phyloP scores from a whole-genome alignment of 495 filamentous ascomycete species.

The Xylaria cubensis region DNA sequence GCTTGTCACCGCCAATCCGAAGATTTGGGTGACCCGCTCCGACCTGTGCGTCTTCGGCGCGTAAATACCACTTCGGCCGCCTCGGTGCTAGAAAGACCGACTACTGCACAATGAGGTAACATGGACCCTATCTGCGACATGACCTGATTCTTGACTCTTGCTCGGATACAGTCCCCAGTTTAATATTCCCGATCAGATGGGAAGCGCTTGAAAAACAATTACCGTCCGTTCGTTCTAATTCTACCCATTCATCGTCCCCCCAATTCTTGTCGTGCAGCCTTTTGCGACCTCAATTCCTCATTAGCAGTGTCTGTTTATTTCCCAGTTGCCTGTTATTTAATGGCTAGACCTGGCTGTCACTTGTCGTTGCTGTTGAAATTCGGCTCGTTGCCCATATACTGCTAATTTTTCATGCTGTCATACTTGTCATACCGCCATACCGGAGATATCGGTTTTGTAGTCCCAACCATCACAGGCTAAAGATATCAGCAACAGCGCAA shows the following conservation, averaged over 20 bases:
- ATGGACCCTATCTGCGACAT: neutral
- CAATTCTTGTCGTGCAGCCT: neutral
- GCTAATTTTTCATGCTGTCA: neutral
- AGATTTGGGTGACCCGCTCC: neutral
- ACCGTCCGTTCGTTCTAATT: slow-evolving; percentile 31
- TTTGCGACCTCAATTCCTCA: neutral
- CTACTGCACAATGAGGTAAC: slow-evolving; percentile 31
- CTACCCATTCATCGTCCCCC: neutral
- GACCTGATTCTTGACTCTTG: neutral
- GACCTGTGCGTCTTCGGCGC: neutral
- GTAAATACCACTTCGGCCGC: neutral
- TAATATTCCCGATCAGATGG: slow-evolving; percentile 16
- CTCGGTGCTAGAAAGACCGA: slow-evolving; percentile 20
- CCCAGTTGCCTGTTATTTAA: slow-evolving; percentile 32
- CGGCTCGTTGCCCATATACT: slow-evolving; percentile 2
- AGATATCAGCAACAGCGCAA: neutral
- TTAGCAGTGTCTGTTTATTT: neutral
- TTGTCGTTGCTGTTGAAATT: slow-evolving; percentile 30
- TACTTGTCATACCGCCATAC: neutral
- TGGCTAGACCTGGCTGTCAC: slow-evolving; percentile 34
- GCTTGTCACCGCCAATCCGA: neutral
- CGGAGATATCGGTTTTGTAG: neutral
- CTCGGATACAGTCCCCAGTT: neutral
- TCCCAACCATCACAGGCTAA: neutral
- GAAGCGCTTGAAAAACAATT: slow-evolving; percentile 37